A percentile compares a stretch with the other conserved stretches of the same genome.
Conservation (phyloP, 2,329 filamentous ascomycete species). For the Fusarium sublunatum region DNA sequence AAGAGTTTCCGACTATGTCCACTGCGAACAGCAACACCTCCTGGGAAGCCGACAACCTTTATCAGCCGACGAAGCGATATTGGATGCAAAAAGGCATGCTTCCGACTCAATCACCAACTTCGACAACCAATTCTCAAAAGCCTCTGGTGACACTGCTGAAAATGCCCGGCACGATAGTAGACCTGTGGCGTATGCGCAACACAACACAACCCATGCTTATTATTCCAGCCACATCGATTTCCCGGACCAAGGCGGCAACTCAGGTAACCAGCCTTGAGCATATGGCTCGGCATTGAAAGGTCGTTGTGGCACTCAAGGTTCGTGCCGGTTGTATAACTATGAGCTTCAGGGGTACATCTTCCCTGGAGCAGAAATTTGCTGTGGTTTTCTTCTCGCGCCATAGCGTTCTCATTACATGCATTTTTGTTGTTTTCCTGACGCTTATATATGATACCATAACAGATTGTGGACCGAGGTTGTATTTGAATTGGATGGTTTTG, state of each 20-base stretch:
- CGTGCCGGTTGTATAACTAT: neutral
- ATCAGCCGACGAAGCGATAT: constrained; percentile 2
- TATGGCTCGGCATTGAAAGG: neutral
- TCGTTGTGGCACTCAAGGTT: neutral
- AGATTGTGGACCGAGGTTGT: neutral
- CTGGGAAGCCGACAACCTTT: neutral
- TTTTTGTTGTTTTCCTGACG: constrained; percentile 6
- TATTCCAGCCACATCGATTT: constrained; percentile 1
- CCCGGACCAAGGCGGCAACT: neutral
- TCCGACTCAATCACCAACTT: constrained; percentile 9
- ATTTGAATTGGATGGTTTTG: neutral
- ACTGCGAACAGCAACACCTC: neutral
- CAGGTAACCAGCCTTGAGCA: neutral
- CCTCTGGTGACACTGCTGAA: neutral
- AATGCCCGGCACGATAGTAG: neutral
- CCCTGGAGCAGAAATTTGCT: neutral
- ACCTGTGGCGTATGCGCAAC: neutral
- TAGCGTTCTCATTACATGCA: too few relatives aligned
- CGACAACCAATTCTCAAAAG: constrained; percentile 8
- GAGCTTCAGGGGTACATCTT: neutral
- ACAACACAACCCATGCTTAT: neutral
- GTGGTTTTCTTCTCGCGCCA: neutral
- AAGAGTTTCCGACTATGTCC: constrained; percentile 21
- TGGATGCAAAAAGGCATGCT: neutral
- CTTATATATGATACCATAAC: neutral